These are phyloP conservation scores for Citrullus mucosospermus DNA, from an alignment of 306 rosid species.

Conservation along the genomic window DNA sequence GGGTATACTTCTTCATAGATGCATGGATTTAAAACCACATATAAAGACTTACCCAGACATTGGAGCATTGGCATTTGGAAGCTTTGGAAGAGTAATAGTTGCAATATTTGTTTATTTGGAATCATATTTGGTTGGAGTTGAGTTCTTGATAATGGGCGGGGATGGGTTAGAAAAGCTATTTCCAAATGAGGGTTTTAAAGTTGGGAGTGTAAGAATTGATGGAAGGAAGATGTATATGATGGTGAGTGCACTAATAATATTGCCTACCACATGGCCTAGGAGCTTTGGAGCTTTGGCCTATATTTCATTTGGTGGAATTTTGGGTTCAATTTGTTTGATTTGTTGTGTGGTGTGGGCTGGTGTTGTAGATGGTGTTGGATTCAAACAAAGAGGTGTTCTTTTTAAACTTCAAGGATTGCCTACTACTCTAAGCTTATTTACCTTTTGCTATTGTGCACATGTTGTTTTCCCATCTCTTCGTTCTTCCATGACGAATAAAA, in stretches of 20 bases:
- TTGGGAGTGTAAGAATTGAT: conserved; percentile 19
- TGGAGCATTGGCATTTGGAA: conserved; percentile 50
- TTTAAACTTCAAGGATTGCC: conserved; percentile 29
- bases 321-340: conserved; percentile 28
- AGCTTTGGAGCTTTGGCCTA: conserved; percentile 35
- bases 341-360: conserved; percentile 44
- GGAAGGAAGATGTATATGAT: conserved; percentile 36
- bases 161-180: conserved; percentile 49
- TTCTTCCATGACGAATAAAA: conserved; percentile 48
- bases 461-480: conserved; percentile 47
- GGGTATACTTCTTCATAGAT: conserved; percentile 41
- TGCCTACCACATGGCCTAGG: conserved; percentile 61
- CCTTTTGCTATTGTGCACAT: conserved; percentile 50
- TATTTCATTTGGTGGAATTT: conserved; percentile 47
- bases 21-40: conserved; percentile 28
- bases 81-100: conserved; percentile 31
- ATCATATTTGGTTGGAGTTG: conserved; percentile 34
- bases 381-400: conserved; percentile 24
- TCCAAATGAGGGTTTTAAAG: conserved; percentile 23
- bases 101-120: conserved; percentile 36
- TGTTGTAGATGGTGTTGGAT: conserved; percentile 45
- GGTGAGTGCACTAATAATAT: conserved; percentile 27
- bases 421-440: conserved; percentile 33
- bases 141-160: conserved; percentile 55
- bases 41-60: conserved; percentile 48